Base-by-base conservation (phyloP, 306 rosid genomes). In the Cucumis sativus region DNA sequence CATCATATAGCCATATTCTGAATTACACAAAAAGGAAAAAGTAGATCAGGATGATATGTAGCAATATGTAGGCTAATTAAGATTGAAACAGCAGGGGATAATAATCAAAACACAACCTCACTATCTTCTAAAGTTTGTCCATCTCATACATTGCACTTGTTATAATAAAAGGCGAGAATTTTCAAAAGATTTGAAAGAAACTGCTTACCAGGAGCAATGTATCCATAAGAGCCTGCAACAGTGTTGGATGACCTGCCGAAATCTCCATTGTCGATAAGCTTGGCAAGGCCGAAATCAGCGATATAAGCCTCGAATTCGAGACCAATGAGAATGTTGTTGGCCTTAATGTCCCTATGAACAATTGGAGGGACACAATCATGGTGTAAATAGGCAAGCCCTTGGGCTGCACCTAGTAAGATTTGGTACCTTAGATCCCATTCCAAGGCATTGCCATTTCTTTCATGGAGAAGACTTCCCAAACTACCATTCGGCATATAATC, bases 331-430 rank as follows among this genome's bases (percentile, higher is more conserved):
- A 96, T 96, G 88, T 96, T 96, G 59, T 92, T 92, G 85, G 99
- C 97, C 86, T 95, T 95, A 70, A 95, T 90, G 79, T 95, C 99
- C 47, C 99, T 87, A 82, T 95, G 99, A 59, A 96, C 96, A 78
- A 95, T 91, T 5, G 99, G 97, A 80, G 99, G 99, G 13, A 84
- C 92, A 87, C 99, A 96, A 39, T 96, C 99, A 84, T 96, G 99
- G 79, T 96, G 99, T 21, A 96, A 84, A 80, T 96, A 96, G 57
- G 99, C 93, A 54, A 96, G 80, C 68, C 99, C 99, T 83, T 96
- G 86, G 4, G 98, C 98, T 49, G 97, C 93, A 54, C 99, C 99
- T 62, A 96, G 76, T 80, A 92, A 76, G 80, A 96, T 91, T 76
- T 86, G 88, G 87, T 90, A 91, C 80, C 99, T 86, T 12, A 88